Percentiles rank a stretch among this genome's conserved stretches.
Evolutionary conservation across 106 monocot species (phyloP).

Genomic region (Dendrobium huoshanense): DNA sequence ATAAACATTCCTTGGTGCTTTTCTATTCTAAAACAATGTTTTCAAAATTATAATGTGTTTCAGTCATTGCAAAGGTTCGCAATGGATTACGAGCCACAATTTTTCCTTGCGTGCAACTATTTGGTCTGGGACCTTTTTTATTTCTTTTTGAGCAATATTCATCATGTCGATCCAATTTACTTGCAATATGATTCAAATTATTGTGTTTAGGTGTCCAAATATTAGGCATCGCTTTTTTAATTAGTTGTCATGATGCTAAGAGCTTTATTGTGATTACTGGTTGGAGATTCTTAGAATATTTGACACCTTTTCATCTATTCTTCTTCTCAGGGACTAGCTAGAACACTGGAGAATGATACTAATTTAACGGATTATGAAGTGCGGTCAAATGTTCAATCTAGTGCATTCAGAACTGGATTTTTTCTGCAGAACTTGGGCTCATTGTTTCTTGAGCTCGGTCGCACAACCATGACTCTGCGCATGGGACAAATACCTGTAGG

Average conservation of each 20-base stretch:
- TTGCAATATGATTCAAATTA: slow-evolving; percentile 2
- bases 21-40: background rate
- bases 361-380: slow-evolving; percentile 32
- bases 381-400: slow-evolving; percentile 49
- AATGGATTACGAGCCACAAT: background rate
- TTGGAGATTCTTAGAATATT: background rate
- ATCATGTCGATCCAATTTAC: background rate
- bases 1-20: background rate
- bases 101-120: background rate
- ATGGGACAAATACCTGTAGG: slow-evolving; percentile 74
- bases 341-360: slow-evolving; percentile 45
- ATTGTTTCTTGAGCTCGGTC: slow-evolving; percentile 85
- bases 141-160: background rate
- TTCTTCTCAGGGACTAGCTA: slow-evolving; percentile 55
- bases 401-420: slow-evolving; percentile 54
- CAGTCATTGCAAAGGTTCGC: no score
- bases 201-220: background rate
- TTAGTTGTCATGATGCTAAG: background rate
- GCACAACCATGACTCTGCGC: slow-evolving; percentile 81
- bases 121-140: background rate
- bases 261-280: background rate
- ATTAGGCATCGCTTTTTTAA: background rate
- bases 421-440: slow-evolving; percentile 78
- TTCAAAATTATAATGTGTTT: background rate
- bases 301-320: background rate